These are phyloP conservation scores for Aechmea fasciata DNA, from an alignment of 176 grass and related monocot species.

Conservation along the genomic window DNA sequence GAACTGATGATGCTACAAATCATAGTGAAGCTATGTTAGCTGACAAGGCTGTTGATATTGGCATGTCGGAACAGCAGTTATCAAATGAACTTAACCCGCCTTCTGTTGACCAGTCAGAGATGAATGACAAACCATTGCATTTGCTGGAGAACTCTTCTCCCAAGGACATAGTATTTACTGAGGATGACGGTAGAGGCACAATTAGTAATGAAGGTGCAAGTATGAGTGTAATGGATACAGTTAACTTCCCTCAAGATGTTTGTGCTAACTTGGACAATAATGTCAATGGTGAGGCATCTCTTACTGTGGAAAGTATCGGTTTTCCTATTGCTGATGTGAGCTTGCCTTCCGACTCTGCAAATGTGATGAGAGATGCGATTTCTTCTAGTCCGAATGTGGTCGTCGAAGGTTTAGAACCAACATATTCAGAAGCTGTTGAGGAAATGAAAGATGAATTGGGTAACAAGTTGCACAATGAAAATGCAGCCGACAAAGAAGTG, in stretches of 20 bases:
- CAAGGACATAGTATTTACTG: background rate
- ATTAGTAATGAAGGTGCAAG: slow-evolving; percentile 13
- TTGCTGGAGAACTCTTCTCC: background rate
- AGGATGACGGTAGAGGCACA: slow-evolving; percentile 17
- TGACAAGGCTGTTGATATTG: slow-evolving; percentile 16
- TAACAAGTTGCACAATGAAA: slow-evolving; percentile 15
- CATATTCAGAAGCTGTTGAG: slow-evolving; percentile 1
- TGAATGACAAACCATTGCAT: background rate
- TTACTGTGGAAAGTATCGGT: slow-evolving; percentile 23
- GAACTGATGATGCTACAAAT: background rate
- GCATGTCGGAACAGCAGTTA: slow-evolving; percentile 14
- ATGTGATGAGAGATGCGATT: slow-evolving; percentile 10
- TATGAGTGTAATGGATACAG: slow-evolving; percentile 14
- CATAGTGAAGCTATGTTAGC: background rate
- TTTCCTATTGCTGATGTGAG: slow-evolving; percentile 5
- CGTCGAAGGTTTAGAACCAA: slow-evolving; percentile 23
- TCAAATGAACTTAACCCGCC: slow-evolving; percentile 7
- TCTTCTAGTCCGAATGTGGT: slow-evolving; percentile 18
- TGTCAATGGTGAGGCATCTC: slow-evolving; percentile 13
- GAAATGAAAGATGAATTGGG: slow-evolving; percentile 26
- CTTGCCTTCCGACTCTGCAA: slow-evolving; percentile 14
- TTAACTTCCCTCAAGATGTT: slow-evolving; percentile 23
- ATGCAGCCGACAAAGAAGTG: slow-evolving; percentile 12
- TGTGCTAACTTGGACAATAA: slow-evolving; percentile 33
- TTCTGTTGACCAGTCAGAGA: slow-evolving; percentile 9